Percentiles rank a stretch among this genome's conserved stretches.
phyloP scores from a whole-genome alignment of 345 rosid species.

The Balakata baccata region DNA sequence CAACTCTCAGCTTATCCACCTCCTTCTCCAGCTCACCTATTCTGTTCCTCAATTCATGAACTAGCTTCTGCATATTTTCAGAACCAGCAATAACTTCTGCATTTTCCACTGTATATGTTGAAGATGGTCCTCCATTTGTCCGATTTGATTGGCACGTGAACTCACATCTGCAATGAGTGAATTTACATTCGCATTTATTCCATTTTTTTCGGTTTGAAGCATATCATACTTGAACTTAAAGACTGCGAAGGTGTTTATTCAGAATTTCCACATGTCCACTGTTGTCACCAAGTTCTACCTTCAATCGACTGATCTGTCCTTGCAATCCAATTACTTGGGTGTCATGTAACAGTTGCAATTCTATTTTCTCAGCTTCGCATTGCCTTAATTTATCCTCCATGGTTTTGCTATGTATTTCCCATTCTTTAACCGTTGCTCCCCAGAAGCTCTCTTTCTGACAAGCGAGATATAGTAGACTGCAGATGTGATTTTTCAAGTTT shows the following conservation, averaged over 20 bases:
- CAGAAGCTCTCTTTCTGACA: conserved; percentile 44
- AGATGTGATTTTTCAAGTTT: conserved; percentile 61
- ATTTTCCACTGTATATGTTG: conserved; percentile 50
- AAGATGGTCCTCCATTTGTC: conserved; percentile 47
- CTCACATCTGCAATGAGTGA: conserved; percentile 38
- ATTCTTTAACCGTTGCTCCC: conserved; percentile 51
- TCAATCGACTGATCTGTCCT: conserved; percentile 36
- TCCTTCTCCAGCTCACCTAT: conserved; percentile 38
- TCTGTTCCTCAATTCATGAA: conserved; percentile 36
- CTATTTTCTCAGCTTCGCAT: conserved; percentile 44
- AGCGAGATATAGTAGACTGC: conserved; percentile 55
- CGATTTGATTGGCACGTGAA: conserved; percentile 36
- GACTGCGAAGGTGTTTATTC: conserved; percentile 27
- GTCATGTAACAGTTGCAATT: conserved; percentile 11
- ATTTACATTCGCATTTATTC: conserved; percentile 26
- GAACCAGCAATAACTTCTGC: conserved; percentile 33
- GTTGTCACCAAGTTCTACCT: conserved; percentile 41
- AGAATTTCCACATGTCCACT: conserved; percentile 32
- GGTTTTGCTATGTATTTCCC: conserved; percentile 59
- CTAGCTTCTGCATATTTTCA: conserved; percentile 27
- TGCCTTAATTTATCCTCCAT: conserved; percentile 60
- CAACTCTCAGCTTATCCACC: conserved; percentile 40
- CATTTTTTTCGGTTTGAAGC: conserved; percentile 38
- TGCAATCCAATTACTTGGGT: conserved; percentile 33
- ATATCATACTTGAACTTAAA: conserved; percentile 26